Percentiles rank a stretch among this genome's conserved stretches.
These are phyloP conservation scores for Fusarium sp. DNA, from an alignment of 2,329 filamentous ascomycete genomes.

Conservation along the genomic window DNA sequence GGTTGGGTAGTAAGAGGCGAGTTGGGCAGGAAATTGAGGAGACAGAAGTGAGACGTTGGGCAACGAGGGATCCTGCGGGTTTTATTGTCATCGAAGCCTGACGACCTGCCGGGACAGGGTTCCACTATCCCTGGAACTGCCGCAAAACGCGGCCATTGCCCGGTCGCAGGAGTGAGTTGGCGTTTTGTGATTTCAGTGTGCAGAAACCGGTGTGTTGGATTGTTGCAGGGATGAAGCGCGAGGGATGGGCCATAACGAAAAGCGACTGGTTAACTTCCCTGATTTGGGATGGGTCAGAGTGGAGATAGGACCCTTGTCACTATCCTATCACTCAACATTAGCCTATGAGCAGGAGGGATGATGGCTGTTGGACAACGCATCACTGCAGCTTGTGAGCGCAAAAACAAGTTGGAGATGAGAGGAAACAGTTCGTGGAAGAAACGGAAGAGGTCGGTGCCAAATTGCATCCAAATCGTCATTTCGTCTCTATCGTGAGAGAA, in stretches of 20 bases:
- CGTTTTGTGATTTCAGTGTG: slow-evolving; percentile 52
- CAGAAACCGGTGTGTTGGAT: slow-evolving; percentile 44
- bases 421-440: slow-evolving; percentile 21
- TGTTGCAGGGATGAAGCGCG: slow-evolving; percentile 51
- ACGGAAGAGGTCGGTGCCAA: slow-evolving; percentile 43
- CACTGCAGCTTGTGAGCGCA: slow-evolving; percentile 54
- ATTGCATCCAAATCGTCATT: slow-evolving; percentile 42
- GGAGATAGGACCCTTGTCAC: slow-evolving; percentile 54
- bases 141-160: slow-evolving; percentile 58
- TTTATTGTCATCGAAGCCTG: slow-evolving; percentile 60
- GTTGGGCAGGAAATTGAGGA: slow-evolving; percentile 53
- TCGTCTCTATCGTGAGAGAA: slow-evolving; percentile 35
- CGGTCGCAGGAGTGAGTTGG: slow-evolving; percentile 64
- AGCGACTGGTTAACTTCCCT: slow-evolving; percentile 56
- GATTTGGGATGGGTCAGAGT: slow-evolving; percentile 54
- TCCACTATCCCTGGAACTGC: slow-evolving; percentile 49
- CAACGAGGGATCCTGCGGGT: slow-evolving; percentile 63
- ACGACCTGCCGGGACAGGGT: slow-evolving; percentile 44
- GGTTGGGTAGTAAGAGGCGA: slow-evolving; percentile 56
- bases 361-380: slow-evolving; percentile 62
- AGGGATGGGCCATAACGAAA: slow-evolving; percentile 46
- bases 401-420: slow-evolving; percentile 41
- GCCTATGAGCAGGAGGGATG: slow-evolving; percentile 56
- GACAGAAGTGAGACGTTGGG: slow-evolving; percentile 53
- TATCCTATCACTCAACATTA: slow-evolving; percentile 60